A percentile compares a stretch with the other conserved stretches of the same genome.
Evolutionary conservation across 495 filamentous ascomycete genomes (phyloP).

Genomic region (Achaetomiella virescens): DNA sequence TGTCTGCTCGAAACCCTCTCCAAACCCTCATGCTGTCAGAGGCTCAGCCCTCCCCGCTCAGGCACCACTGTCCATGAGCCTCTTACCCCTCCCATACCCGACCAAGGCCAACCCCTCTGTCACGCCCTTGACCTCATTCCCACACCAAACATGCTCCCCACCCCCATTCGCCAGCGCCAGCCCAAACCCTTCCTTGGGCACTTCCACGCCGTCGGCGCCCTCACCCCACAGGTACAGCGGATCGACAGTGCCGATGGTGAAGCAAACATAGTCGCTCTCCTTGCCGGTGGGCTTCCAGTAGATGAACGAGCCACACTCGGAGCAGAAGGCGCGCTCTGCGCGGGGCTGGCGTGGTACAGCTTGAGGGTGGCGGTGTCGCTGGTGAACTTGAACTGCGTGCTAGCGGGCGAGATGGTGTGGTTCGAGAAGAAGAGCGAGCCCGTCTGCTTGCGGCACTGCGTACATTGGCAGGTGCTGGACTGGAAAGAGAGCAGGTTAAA

Average conservation of each 20-base stretch:
- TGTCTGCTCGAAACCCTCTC: too few relatives aligned
- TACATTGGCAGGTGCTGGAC: slow-evolving; percentile 37
- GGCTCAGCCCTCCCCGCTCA: too few relatives aligned
- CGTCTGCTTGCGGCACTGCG: slow-evolving; percentile 34
- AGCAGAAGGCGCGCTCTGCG: slow-evolving; percentile 33
- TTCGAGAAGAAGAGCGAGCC: slow-evolving; percentile 29
- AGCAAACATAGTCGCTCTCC: slow-evolving; percentile 12
- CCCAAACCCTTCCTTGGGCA: slow-evolving; percentile 28
- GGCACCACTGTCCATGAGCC: neutral
- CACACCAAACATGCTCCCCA: slow-evolving; percentile 23
- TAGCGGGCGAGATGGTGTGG: slow-evolving; percentile 13
- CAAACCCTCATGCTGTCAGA: too few relatives aligned
- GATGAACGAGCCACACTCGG: slow-evolving; percentile 32
- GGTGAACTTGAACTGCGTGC: slow-evolving; percentile 19
- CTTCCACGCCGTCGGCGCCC: slow-evolving; percentile 16
- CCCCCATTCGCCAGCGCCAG: slow-evolving; percentile 24
- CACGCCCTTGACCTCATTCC: slow-evolving; percentile 35
- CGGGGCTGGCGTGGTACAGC: slow-evolving; percentile 25
- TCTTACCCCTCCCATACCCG: slow-evolving; percentile 8
- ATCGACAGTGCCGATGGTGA: slow-evolving; percentile 33
- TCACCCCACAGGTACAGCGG: slow-evolving; percentile 33
- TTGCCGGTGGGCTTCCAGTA: slow-evolving; percentile 27
- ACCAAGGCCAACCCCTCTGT: slow-evolving; percentile 26
- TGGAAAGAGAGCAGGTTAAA: slow-evolving; percentile 9
- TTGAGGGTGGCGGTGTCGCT: slow-evolving; percentile 22